These are phyloP conservation scores for Suillus americanus DNA, from an alignment of 768 basidiomycete genomes.

Conservation along the genomic window DNA sequence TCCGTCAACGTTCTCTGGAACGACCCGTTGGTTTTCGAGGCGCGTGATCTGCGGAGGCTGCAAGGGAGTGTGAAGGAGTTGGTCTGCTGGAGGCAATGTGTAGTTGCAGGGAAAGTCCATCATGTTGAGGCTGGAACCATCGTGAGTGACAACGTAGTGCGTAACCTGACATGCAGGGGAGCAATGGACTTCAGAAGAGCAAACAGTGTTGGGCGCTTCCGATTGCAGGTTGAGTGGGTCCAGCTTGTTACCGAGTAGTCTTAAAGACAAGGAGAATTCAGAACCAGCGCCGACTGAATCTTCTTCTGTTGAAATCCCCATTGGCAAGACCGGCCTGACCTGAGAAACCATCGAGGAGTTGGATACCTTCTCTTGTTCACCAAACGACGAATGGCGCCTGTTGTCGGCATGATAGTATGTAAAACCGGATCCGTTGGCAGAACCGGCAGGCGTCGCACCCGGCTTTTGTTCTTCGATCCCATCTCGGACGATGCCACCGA, in stretches of 20 bases:
- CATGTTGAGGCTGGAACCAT: conserved; percentile 9
- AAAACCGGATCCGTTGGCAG: background rate
- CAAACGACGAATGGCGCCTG: conserved; percentile 1
- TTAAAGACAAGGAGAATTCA: conserved; percentile 30
- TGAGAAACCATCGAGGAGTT: conserved; percentile 6
- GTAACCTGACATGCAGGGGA: conserved; percentile 18
- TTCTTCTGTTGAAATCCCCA: conserved; percentile 11
- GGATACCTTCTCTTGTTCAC: conserved; percentile 10
- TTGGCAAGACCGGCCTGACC: conserved; percentile 5
- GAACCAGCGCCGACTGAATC: conserved; percentile 15
- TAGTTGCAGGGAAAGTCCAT: conserved; percentile 9
- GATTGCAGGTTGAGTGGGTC: conserved; percentile 22
- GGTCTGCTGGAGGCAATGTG: conserved; percentile 27
- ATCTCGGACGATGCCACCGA: conserved; percentile 7
- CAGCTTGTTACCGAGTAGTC: conserved; percentile 31
- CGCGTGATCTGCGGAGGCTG: conserved; percentile 25
- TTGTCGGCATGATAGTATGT: background rate
- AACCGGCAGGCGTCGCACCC: too few species aligned
- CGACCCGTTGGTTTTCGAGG: conserved; percentile 15
- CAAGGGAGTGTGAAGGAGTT: conserved; percentile 27
- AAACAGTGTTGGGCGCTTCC: conserved; percentile 16
- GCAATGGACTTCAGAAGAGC: conserved; percentile 12
- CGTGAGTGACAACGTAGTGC: conserved; percentile 15
- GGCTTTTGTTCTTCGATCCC: background rate
- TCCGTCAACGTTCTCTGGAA: conserved; percentile 3